Base-by-base conservation (phyloP, 1,284 basidiomycete genomes). In the Porogramme epimiltina region DNA sequence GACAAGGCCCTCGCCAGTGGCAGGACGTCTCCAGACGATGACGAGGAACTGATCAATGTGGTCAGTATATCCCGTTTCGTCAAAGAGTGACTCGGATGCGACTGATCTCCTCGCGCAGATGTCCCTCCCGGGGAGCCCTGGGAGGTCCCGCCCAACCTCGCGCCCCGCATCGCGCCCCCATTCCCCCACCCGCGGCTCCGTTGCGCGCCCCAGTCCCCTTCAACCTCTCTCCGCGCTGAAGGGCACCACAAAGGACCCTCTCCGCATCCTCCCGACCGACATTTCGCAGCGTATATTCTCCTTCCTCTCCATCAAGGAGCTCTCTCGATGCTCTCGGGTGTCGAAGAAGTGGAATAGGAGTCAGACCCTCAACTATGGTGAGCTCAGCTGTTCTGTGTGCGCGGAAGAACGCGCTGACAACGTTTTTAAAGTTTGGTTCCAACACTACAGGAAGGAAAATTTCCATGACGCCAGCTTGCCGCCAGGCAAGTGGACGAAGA, bases 361-460 rank as follows among this genome's bases (percentile, higher is more conserved):
- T 56, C 91, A 93, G 71, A 91, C 91, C 0, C 67, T 95, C 52
- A 96, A 96, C 69, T 94, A 95, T 67, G 85, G 93, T 92, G 58
- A 51, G 84, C 75, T 22, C 13, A 20, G 46, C 18, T 42, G 34
- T 5, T 5, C 23, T 19, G n/a, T 34, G 3, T 9, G 26, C 19
- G 3, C n/a, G 18, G 28, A 40, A n/a, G n/a, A n/a, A n/a, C n/a
- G n/a, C n/a, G n/a, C n/a, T n/a, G n/a, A n/a, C n/a, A n/a, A n/a
- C n/a, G n/a, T n/a, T n/a, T n/a, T n/a, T n/a, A n/a, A n/a, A 95
- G 93, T 95, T 3, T 95, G 93, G 93, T 95, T 94, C 75, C 87
- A 91, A 60, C 86, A 90, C 60, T 90, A 89, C 64, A 73, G 89
- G 54, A 88, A 84, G 62, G 89, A 91, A 54, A 85, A 85, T 63